These are phyloP conservation scores for Blastobotrys serpentis DNA, from an alignment of 1,139 yeast genomes.

Conservation along the genomic window DNA sequence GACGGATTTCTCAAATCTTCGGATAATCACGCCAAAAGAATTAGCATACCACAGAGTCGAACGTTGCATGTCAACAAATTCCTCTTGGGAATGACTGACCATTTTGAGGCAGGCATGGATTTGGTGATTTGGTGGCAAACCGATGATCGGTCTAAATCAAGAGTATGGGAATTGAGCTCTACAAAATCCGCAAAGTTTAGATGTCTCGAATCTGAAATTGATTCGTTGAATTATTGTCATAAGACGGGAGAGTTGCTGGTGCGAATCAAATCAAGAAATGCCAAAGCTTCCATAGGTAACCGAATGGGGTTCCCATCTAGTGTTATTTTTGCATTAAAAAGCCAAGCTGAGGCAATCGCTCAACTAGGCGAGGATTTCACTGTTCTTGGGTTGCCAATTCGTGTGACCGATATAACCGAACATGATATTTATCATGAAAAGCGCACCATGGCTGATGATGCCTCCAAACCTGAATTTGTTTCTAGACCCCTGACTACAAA, in stretches of 20 bases:
- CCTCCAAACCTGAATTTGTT: not conserved
- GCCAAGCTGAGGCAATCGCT: not conserved
- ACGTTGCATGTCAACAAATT: slow-evolving; percentile 1
- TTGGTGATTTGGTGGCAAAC: not conserved
- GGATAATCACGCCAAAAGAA: not conserved
- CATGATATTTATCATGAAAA: not conserved
- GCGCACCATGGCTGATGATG: not conserved
- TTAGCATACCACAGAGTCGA: not conserved
- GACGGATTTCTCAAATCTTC: not conserved
- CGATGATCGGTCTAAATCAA: not conserved
- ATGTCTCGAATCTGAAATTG: slow-evolving; percentile 4
- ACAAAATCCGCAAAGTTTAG: not conserved
- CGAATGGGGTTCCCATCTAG: not conserved
- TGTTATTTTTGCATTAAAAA: not conserved
- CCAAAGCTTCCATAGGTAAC: not conserved
- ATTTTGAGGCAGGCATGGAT: slow-evolving; percentile 11
- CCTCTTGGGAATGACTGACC: not conserved
- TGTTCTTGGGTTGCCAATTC: not conserved
- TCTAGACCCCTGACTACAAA: not conserved
- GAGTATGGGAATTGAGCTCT: slow-evolving; percentile 6
- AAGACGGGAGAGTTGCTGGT: slow-evolving; percentile 3
- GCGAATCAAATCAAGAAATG: not conserved
- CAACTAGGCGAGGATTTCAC: slow-evolving; percentile 2
- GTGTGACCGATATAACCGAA: not conserved
- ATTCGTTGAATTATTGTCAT: not conserved